Base-by-base conservation (phyloP, 768 basidiomycete genomes). In the Suillus ampliporus region DNA sequence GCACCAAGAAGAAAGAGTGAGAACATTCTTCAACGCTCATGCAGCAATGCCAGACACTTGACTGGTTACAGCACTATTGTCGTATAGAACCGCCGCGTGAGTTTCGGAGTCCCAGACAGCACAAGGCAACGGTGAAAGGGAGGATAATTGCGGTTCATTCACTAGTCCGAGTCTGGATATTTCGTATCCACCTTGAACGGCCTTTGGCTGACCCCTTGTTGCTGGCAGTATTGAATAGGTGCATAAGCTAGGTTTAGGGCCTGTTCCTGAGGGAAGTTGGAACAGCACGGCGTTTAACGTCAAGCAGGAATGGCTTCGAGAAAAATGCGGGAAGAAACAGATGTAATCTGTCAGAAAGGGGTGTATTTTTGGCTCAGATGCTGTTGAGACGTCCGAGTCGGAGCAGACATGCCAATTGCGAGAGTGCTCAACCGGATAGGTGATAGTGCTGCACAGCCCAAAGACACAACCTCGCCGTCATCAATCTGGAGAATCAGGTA, bases 401-500 rank as follows among this genome's bases (percentile, higher is more conserved):
- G 21, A 31, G 37, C 50, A 28, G 41, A 66, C 75, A 57, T 70
- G 84, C 84, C 83, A 57, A 84, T n/a, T n/a, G n/a, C 80, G 26
- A 84, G 71, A n/a, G 83, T 78, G 57, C 21, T 17, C 58, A 57
- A n/a, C 46, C 7, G 17, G 54, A 56, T 40, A 26, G 40, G 54
- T 40, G 40, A 28, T 13, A 26, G 17, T 56, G 23, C 4, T 28
- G 26, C 54, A 21, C 54, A 40, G 54, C 54, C 23, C 74, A 61
- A 28, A 10, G 34, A 28, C 11, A 31, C 23, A 59, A 7, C 63
- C 70, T 65, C 60, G 72, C 77, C 78, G 37, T 26, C 37, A 46
- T 86, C 84, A 34, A 82, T 74, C 85, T 31, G 85, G 84, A 7
- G 82, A 83, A 69, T 86, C 84, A 26, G 84, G 85, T 84, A 87